These are phyloP conservation scores for Aspergillus sergii DNA, from an alignment of 2,329 filamentous ascomycete genomes.

Conservation along the genomic window DNA sequence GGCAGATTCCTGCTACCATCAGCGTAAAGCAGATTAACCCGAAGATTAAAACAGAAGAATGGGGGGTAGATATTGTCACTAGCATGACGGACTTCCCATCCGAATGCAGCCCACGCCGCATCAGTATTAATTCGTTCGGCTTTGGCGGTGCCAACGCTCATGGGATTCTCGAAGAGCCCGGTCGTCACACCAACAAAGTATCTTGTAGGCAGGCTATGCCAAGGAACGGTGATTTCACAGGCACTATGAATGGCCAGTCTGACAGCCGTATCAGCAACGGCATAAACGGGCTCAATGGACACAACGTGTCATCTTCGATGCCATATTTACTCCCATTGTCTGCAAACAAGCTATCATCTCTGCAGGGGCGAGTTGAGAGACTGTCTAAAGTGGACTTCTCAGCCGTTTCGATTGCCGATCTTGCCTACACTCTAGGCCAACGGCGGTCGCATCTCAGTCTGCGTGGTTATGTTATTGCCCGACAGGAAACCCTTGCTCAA, in stretches of 20 bases:
- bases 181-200: background rate
- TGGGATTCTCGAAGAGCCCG: background rate
- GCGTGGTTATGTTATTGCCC: background rate
- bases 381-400: background rate
- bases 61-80: conserved; percentile 25
- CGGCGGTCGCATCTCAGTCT: conserved; percentile 18
- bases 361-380: background rate
- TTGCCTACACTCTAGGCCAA: conserved; percentile 1
- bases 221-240: background rate
- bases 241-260: background rate
- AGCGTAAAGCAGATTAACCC: conserved; percentile 38
- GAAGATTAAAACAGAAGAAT: conserved; percentile 12
- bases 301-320: background rate
- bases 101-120: conserved; percentile 6
- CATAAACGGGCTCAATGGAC: background rate
- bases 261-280: background rate
- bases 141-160: conserved; percentile 35
- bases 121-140: conserved; percentile 29
- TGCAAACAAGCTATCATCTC: background rate
- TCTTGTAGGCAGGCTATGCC: background rate
- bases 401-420: background rate
- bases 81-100: conserved; percentile 14
- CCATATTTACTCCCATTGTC: background rate
- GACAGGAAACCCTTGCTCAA: background rate
- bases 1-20: conserved; percentile 21